Evolutionary conservation across 768 basidiomycete species (phyloP).

Genomic region (Hygrocybe punicea): DNA sequence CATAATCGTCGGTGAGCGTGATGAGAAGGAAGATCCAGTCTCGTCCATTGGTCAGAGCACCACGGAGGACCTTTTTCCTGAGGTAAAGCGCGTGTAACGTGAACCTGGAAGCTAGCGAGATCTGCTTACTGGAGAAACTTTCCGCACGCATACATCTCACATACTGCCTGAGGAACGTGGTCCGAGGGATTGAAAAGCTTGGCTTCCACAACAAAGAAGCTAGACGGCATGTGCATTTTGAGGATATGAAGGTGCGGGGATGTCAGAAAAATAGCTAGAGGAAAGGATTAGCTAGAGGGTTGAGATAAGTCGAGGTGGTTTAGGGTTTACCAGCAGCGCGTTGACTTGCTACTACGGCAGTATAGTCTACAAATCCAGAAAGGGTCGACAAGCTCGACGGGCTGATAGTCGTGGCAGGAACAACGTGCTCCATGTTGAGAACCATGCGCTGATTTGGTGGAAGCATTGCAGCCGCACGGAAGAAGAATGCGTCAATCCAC

Average conservation of each 20-base stretch:
- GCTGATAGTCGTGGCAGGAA: conserved; percentile 10
- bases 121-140: conserved; percentile 17
- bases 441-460: conserved; percentile 8
- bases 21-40: conserved; percentile 24
- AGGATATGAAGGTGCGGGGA: conserved; percentile 8
- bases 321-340: conserved; percentile 4
- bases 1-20: conserved; percentile 15
- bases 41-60: conserved; percentile 25
- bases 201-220: conserved; percentile 14
- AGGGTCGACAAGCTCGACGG: conserved; percentile 9
- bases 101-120: conserved; percentile 7
- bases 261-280: conserved; percentile 8
- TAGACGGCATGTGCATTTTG: conserved; percentile 8
- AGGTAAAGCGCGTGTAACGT: conserved; percentile 8
- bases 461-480: conserved; percentile 8
- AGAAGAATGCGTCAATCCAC: conserved; percentile 6
- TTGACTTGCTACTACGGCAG: conserved; percentile 3
- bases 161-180: conserved; percentile 17
- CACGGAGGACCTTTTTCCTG: conserved; percentile 23
- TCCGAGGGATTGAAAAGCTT: conserved; percentile 10
- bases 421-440: conserved; percentile 10
- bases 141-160: conserved; percentile 18
- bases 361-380: conserved; percentile 6
- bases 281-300: conserved; percentile 1
- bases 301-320: conserved; percentile 6